These are phyloP conservation scores for Helianthus tuberosus DNA, from an alignment of 129 eudicot species.

Conservation along the genomic window DNA sequence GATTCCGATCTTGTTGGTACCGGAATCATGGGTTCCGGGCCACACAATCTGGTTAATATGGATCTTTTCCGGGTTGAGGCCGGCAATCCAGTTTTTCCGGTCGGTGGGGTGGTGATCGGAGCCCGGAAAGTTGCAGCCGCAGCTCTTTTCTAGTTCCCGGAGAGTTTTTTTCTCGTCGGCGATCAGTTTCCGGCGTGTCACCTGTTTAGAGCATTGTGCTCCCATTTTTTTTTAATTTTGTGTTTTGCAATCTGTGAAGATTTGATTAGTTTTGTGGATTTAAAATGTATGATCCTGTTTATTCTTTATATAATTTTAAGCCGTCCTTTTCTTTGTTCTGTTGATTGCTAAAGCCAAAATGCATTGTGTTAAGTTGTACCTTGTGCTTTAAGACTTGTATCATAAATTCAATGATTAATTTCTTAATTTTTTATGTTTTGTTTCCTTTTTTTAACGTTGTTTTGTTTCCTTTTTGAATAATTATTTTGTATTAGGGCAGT, in stretches of 20 bases:
- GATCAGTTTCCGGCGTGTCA: conserved; percentile 59
- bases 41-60: conserved; percentile 75
- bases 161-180: conserved; percentile 58
- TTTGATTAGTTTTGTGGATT: conserved; percentile 27
- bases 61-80: conserved; percentile 62
- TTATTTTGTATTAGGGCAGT: too few species aligned
- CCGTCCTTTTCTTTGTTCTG: conserved; percentile 33
- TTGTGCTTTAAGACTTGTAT: background rate
- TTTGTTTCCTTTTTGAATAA: background rate
- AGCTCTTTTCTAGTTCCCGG: conserved; percentile 44
- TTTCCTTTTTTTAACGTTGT: background rate
- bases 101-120: conserved; percentile 63
- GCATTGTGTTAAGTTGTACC: conserved; percentile 20
- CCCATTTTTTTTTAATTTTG: conserved; percentile 50
- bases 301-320: conserved; percentile 4
- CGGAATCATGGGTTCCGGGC: conserved; percentile 99
- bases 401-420: background rate
- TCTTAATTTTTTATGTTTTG: background rate
- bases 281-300: conserved; percentile 21
- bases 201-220: conserved; percentile 63
- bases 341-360: conserved; percentile 19
- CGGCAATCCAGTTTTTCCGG: conserved; percentile 83
- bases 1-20: conserved; percentile 84
- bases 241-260: background rate
- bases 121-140: conserved; percentile 72